Conservation (phyloP, 768 basidiomycete genomes). For the Trametes cinnabarina region DNA sequence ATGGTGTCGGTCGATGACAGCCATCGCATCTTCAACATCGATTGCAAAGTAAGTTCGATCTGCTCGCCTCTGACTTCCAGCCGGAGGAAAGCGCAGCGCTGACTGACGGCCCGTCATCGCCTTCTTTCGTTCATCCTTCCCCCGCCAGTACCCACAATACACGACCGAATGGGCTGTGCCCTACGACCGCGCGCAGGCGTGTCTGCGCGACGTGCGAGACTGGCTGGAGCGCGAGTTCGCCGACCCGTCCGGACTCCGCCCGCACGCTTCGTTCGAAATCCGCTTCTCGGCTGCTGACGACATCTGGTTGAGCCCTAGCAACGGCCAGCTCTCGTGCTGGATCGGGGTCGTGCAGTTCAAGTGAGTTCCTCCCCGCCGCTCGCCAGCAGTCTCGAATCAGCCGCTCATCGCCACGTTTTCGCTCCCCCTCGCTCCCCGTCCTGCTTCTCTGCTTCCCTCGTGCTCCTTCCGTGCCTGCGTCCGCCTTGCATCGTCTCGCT, state of each 20-base stretch:
- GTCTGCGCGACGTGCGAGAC: slow-evolving; percentile 64
- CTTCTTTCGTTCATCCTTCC: neutral
- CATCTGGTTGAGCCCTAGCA: slow-evolving; percentile 91
- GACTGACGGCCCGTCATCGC: neutral
- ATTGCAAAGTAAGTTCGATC: slow-evolving; percentile 72
- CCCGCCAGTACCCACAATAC: slow-evolving; percentile 76
- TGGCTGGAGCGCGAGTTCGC: slow-evolving; percentile 70
- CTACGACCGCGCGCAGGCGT: slow-evolving; percentile 58
- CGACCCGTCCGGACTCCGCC: slow-evolving; percentile 71
- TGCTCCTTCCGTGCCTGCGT: neutral
- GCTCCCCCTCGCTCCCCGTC: neutral
- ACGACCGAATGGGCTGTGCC: slow-evolving; percentile 97
- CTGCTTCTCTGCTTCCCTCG: neutral
- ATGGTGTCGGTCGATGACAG: slow-evolving; percentile 73
- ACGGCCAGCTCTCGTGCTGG: slow-evolving; percentile 79
- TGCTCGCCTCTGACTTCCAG: neutral
- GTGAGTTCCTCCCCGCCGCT: slow-evolving; percentile 44
- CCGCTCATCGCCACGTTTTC: slow-evolving; percentile 2
- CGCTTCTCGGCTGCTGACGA: slow-evolving; percentile 87
- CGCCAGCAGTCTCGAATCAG: neutral
- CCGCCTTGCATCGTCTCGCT: neutral
- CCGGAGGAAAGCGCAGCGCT: neutral
- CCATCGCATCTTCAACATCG: slow-evolving; percentile 86
- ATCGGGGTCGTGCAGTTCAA: slow-evolving; percentile 98
- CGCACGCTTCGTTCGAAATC: slow-evolving; percentile 92